Evolutionary conservation across 306 rosid species (phyloP), one percentile per base, ranked within the genome.

Genomic region (Cicer cuneatum): DNA sequence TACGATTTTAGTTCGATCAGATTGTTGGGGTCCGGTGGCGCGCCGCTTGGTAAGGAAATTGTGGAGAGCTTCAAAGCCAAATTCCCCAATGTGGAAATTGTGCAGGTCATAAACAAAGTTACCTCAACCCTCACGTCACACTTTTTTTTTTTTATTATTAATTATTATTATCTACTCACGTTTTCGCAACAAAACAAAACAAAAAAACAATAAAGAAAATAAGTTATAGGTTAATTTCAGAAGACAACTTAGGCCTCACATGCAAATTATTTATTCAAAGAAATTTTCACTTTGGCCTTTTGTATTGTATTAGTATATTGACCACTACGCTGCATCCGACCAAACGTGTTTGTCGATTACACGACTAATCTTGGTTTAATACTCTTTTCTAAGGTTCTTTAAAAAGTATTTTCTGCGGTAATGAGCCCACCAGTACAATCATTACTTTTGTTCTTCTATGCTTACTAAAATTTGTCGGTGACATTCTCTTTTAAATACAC

Each of bases 41-140:
- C 98, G 2, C 97, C 98, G 47, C 92, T 93, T 4, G 89, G 90
- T 0, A 83, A 83, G 71, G 91, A 88, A 76, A 83, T 83, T 5
- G 78, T 82, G 1, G 86, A 76, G 45, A 85, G 21, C 18, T 90
- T 93, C 86, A 6, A 8, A 2, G 78, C 65, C 16, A 87, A 49
- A 71, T 88, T 89, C 62, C 92, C 98, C 21, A 7, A 79, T 14
- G 87, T 86, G 9, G 91, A 78, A 63, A 75, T 93, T 64, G 46
- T 41, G 12, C 91, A 91, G 92, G 93, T 88, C 11, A 54, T 10
- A 58, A 54, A 29, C 4, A n/a, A 8, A 8, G 1, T 33, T 24
- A 29, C 16, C 41, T 6, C 14, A 14, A 8, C 35, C 48, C 2
- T n/a, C 15, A 49, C 9, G 9, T 5, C 41, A 7, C 41, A 12